Evolutionary conservation across 169 alveolate genomes (phyloP), one percentile per base, ranked within the genome.

Genomic region (Cryptosporidium bovis): DNA sequence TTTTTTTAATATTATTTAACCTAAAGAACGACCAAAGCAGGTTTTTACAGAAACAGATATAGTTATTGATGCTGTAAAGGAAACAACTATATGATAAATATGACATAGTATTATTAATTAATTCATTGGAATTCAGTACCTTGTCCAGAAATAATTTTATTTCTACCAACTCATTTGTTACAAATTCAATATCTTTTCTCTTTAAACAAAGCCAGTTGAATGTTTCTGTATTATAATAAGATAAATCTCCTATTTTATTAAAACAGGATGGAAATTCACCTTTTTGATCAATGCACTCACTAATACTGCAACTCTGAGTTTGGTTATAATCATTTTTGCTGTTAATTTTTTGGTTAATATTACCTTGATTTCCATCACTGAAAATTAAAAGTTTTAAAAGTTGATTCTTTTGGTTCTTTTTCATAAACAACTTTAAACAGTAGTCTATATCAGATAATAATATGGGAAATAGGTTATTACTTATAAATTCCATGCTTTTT

Each of bases 1-100:
- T 34, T 20, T 13, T 77, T 51, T 51, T 50, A 24, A 16, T 29
- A 60, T n/a, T n/a, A 44, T 53, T 44, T 77, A 7, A 68, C 87
- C 40, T 62, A 40, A 44, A 40, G 10, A 77, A 58, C 12, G 87
- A 58, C 87, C 87, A 77, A 10, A 69, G 29, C 18, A 69, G 55
- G 33, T 24, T 18, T 24, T 51, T 69, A 34, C 44, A 31, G n/a
- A 69, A 69, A 16, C 56, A 55, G 40, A 69, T 53, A 18, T 58
- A 77, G 51, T 77, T 60, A 55, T 58, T 44, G n/a, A 77, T 10
- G 31, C 36, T 18, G 6, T 60, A 48, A 1, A 18, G 12, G 13
- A 77, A 62, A 64, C 83, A 69, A 8, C 36, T 40, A 12, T 69
- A 64, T 10, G 83, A 69, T 2, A 69, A 29, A 24, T 48, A 13